These are phyloP conservation scores for Stemphylium vesicarium DNA, from an alignment of 2,329 filamentous ascomycete species.

Conservation along the genomic window DNA sequence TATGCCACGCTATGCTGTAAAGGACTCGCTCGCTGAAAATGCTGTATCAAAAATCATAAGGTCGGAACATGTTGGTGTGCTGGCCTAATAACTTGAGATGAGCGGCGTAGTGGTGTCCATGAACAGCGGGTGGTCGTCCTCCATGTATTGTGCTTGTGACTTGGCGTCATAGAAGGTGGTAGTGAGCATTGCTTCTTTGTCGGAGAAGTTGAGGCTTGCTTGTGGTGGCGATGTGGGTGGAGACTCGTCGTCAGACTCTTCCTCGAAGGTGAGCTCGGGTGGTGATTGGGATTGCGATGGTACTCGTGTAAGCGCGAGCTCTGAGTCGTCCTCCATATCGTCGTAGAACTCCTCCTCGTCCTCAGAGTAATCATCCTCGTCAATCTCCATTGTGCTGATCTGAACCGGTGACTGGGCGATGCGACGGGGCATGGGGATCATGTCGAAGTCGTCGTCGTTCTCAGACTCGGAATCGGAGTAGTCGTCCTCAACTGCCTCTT, in stretches of 20 bases:
- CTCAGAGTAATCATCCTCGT: conserved; percentile 50
- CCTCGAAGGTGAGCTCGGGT: conserved; percentile 58
- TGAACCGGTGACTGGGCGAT: conserved; percentile 51
- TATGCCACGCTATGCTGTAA: conserved; percentile 34
- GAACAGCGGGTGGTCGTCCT: conserved; percentile 49
- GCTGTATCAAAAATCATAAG: conserved; percentile 46
- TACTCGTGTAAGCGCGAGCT: conserved; percentile 55
- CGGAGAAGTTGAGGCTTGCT: conserved; percentile 53
- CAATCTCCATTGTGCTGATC: conserved; percentile 53
- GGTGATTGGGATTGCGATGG: conserved; percentile 54
- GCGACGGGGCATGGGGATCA: conserved; percentile 51
- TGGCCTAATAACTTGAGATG: conserved; percentile 50
- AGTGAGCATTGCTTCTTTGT: conserved; percentile 57
- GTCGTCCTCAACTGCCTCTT: conserved; percentile 71
- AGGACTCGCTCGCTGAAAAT: conserved; percentile 48
- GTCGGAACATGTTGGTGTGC: conserved; percentile 27
- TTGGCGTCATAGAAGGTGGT: conserved; percentile 53
- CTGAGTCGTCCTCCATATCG: conserved; percentile 55
- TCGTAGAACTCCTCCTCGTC: conserved; percentile 56
- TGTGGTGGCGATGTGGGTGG: conserved; percentile 56
- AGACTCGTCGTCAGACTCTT: conserved; percentile 57
- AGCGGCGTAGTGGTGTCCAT: conserved; percentile 50
- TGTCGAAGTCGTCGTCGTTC: conserved; percentile 59
- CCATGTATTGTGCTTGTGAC: conserved; percentile 45
- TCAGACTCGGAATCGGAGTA: conserved; percentile 60